Conservation (phyloP, 2,329 filamentous ascomycete genomes). For the Oidium heveae region DNA sequence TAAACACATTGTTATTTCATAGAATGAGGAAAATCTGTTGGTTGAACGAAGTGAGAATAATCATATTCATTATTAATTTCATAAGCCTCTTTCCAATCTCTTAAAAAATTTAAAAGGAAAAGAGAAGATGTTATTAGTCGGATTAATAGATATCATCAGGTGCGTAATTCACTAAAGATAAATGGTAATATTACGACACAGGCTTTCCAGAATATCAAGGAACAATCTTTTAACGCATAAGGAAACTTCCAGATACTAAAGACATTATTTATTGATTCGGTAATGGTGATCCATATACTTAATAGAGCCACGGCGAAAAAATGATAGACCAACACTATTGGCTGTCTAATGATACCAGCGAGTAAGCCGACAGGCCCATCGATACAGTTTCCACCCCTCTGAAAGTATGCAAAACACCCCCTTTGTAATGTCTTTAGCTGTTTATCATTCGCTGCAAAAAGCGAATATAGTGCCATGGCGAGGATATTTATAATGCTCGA, state of each 20-base stretch:
- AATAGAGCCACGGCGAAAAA: conserved; percentile 88
- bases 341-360: conserved; percentile 54
- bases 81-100: too few relatives aligned
- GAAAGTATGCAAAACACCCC: conserved; percentile 87
- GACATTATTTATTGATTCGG: conserved; percentile 22
- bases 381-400: conserved; percentile 42
- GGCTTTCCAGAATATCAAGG: conserved; percentile 56
- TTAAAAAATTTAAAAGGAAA: too few relatives aligned
- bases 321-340: conserved; percentile 60
- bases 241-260: conserved; percentile 31
- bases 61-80: too few relatives aligned
- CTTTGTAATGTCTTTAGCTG: conserved; percentile 59
- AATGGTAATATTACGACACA: conserved; percentile 64
- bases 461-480: conserved; percentile 74
- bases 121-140: too few relatives aligned
- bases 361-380: conserved; percentile 62
- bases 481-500: conserved; percentile 89
- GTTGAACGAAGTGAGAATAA: too few relatives aligned
- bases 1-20: too few relatives aligned
- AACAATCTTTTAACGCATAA: conserved; percentile 34
- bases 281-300: conserved; percentile 40
- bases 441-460: conserved; percentile 67
- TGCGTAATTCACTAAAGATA: conserved; percentile 39
- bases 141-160: conserved; percentile 2
- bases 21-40: too few relatives aligned